Base-by-base conservation (phyloP, 768 basidiomycete species). In the Calocera viscosa region DNA sequence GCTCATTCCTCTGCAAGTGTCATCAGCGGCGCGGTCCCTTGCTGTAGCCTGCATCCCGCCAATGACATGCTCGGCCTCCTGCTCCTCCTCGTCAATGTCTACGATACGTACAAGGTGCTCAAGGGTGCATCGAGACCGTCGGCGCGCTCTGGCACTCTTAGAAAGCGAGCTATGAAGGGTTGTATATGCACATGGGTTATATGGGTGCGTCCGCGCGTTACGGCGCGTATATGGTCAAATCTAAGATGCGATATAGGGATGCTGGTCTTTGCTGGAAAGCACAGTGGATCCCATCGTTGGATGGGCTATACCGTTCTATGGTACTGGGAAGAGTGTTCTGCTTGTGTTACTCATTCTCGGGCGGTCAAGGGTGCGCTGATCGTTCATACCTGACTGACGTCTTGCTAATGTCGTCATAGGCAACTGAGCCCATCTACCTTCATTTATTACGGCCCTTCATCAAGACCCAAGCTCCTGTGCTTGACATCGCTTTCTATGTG, bases 81-180 rank as follows among this genome's bases (percentile, higher is more conserved):
- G 68, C 83, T 90, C 76, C 80, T 91, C 38, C 86, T 90, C 74
- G 77, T 89, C 70, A 92, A 92, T 74, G 79, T 91, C 43, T 91
- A 87, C 70, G 88, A 90, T 68, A 86, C 91, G 1, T 92, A 87
- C 81, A 93, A 93, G 79, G 86, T 85, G 1, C 79, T 93, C 68
- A 89, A 89, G 71, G 75, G 75, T 1, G 89, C 89, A 0, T 82
- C 82, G 34, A 80, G 86, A 14, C 80, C 80, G 28, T 67, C 87
- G 70, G 75, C 81, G 22, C 82, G 87, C 38, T 88, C 89, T 12
- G 73, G 86, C 69, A 82, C 86, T 28, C 86, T 87, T 74, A 80
- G 91, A 72, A 93, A 93, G 75, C 82, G 91, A 68, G 84, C 86
- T 72, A 87, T 93, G 82, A 93, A 93, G 75, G 90, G 90, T 22